Conservation (phyloP, 345 rosid species). For the Physaria fendleri region DNA sequence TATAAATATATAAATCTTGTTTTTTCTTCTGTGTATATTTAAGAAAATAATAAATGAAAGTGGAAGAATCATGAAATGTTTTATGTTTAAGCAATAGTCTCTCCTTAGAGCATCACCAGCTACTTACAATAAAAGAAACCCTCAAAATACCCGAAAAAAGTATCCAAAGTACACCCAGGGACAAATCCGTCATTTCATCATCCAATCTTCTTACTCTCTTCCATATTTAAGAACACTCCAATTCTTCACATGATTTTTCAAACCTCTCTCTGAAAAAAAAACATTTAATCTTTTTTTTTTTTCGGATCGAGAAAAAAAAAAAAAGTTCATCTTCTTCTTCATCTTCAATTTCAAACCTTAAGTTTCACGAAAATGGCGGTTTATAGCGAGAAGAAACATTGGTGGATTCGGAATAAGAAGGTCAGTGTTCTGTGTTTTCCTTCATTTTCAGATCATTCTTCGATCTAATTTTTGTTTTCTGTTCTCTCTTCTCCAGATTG, state of each 20-base stretch:
- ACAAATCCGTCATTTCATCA: constrained; percentile 10
- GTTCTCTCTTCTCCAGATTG: constrained; percentile 37
- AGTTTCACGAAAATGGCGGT: constrained; percentile 25
- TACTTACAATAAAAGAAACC: too few species aligned
- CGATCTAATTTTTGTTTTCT: too few species aligned
- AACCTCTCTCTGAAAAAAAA: constrained; percentile 9
- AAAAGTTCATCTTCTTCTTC: too few species aligned
- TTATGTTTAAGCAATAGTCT: constrained; percentile 12
- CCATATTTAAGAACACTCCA: constrained; percentile 34
- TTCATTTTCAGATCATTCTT: not conserved
- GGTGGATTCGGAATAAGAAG: constrained; percentile 36
- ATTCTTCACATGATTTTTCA: constrained; percentile 20
- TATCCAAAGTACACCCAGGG: constrained; percentile 16
- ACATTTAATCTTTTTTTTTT: not conserved
- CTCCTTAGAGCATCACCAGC: constrained; percentile 33
- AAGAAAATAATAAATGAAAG: constrained; percentile 20
- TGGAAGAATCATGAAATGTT: constrained; percentile 22
- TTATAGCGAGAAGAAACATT: constrained; percentile 31
- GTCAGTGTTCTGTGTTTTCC: not conserved
- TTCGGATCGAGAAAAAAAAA: constrained; percentile 16
- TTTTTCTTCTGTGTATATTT: too few species aligned
- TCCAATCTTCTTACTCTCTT: constrained; percentile 12
- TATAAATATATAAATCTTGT: too few species aligned
- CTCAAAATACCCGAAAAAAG: not conserved
- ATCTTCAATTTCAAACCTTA: constrained; percentile 5